phyloP scores from a whole-genome alignment of 805 yeast genomes.

The Candida rishiriensis region DNA sequence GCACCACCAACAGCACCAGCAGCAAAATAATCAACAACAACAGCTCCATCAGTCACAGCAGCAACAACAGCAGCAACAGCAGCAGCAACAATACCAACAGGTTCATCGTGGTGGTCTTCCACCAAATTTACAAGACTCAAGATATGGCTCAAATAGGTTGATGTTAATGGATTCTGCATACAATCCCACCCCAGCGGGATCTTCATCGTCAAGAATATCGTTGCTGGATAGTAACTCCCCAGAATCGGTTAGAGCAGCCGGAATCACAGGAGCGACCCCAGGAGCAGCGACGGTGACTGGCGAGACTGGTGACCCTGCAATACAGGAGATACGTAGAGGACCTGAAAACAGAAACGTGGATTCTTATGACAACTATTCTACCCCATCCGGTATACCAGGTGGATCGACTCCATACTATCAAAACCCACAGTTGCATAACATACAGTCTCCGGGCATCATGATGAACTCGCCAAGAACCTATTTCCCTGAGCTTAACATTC shows the following conservation, averaged over 20 bases:
- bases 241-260: too few species aligned
- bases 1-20: constrained; percentile 5
- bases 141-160: constrained; percentile 13
- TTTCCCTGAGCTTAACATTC: constrained; percentile 23
- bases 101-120: constrained; percentile 12
- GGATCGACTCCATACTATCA: neutral
- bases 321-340: constrained; percentile 28
- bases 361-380: constrained; percentile 9
- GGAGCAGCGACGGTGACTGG: constrained; percentile 4
- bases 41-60: neutral
- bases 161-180: constrained; percentile 28
- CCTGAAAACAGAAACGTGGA: constrained; percentile 27
- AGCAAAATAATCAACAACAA: constrained; percentile 8
- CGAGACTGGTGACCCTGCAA: constrained; percentile 19
- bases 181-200: constrained; percentile 3
- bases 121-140: constrained; percentile 6
- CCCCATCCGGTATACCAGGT: neutral
- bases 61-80: constrained; percentile 6
- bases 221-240: neutral
- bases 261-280: neutral
- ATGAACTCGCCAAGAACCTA: constrained; percentile 25
- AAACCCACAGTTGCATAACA: neutral
- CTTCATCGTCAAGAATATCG: constrained; percentile 7
- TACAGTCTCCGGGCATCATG: constrained; percentile 9
- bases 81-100: constrained; percentile 5